Evolutionary conservation across 129 eudicot species (phyloP), one percentile per base, ranked within the genome.

Genomic region (Artemisia tridentata): DNA sequence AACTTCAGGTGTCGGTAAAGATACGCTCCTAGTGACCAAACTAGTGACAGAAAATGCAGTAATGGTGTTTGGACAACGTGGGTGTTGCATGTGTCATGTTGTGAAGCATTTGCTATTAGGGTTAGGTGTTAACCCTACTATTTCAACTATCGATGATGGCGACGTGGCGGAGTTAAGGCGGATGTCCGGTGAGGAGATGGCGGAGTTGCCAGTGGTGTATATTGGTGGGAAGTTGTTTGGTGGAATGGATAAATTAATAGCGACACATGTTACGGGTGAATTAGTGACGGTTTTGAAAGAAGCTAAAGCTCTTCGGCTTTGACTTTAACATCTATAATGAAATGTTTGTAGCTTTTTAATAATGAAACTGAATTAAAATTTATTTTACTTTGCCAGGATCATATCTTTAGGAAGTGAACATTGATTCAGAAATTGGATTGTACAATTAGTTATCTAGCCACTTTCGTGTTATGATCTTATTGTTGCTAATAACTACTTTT

Each of bases 141-240:
- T 88, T 38, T 73, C 68, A 11, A 61, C 73, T 41, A 79, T 88
- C 7, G 84, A 84, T 14, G 86, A 88, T 27, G 60, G 61, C 1
- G 74, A 82, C 11, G 83, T 80, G 19, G 77, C 65, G 7, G 73
- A 77, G 38, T 31, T 86, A 38, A 54, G 65, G 53, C 54, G n/a
- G 47, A 68, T 83, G 12, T 38, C 55, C 63, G 80, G 81, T 0
- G 80, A 58, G 2, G 72, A 13, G 21, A 2, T 20, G 58, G 54
- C 64, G 29, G 85, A 80, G 74, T 86, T 90, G 53, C 96, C 96
- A 80, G 82, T 80, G 72, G 92, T 90, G 51, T 86, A 82, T 63
- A 85, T 90, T 8, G 96, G 96, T 31, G 96, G 96, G 62, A 81
- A 86, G 79, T 52, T 84, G 72, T 84, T 90, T 71, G 96, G 96